Base-by-base conservation (phyloP, 2,329 filamentous ascomycete species). In the Ascochyta fabae region DNA sequence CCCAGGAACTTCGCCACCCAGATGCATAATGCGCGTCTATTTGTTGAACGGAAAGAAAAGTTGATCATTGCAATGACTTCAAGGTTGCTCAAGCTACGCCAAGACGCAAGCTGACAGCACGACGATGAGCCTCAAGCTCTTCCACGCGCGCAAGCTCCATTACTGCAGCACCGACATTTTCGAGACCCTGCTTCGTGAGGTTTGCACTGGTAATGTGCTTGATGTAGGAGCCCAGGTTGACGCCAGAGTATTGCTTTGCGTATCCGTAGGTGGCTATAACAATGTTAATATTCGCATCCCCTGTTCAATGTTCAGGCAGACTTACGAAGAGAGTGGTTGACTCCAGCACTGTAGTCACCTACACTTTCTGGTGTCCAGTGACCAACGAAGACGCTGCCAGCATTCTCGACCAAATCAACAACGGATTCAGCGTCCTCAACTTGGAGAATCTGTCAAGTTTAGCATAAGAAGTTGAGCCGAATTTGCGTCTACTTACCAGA, bases 171-270 rank as follows among this genome's bases (percentile, higher is more conserved):
- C 94, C 92, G 2, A 99, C 90, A 68, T 96, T 95, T 66, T 84
- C 84, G 59, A 99, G 80, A 22, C 95, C 95, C 68, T 96, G 85
- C 16, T 88, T 86, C 1, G 92, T 96, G 59, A 99, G 83, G 75
- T 96, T 91, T 0, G 92, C 92, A 79, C 91, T 95, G 34, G 95
- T 99, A 71, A 99, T 97, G 81, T 98, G 92, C 81, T 99, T 99
- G 75, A 96, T 85, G 78, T 97, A 99, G 2, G 94, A 98, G 29
- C 86, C 92, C 6, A 99, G 85, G 76, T 96, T 99, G 71, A 99
- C 95, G 48, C 95, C 95, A 6, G 92, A 97, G 80, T 99, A 99
- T 77, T 99, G 95, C 79, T 96, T 96, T 44, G 95, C 95, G 70
- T 96, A 99, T 36, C 95, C 95, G 72, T 98, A 99, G 0, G 95